Evolutionary conservation across 192 early-diverging fungal genomes (phyloP), one percentile per base, ranked within the genome.

Genomic region (Thamnidium elegans): DNA sequence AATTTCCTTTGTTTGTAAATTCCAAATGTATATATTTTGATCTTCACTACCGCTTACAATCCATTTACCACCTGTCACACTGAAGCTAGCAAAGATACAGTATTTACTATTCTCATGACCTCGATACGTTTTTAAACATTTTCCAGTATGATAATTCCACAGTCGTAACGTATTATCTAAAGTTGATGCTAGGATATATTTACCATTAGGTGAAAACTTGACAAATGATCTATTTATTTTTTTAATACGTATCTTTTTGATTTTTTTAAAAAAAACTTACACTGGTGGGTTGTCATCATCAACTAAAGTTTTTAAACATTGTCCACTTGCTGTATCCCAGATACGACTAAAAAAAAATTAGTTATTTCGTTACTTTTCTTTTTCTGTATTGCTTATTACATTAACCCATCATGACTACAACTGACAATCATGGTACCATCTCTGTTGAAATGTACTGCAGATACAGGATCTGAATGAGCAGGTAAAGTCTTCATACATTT

Each of bases 181-280:
- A 9, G 94, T 96, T 8, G 93, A 88, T 8, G 97, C 94, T 44
- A 99, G 80, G 64, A 99, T 94, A 70, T 94, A 99, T 80, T 98
- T 97, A 59, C 96, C 93, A 74, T 99, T 99, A 39, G 97, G 97
- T 32, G 96, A 98, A 72, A 99, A 99, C 73, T 95, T 95, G 13
- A 95, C 95, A 81, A 92, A 97, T 7, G 93, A 90, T 9, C 88
- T 92, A 56, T 30, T 42, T 65, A 17, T 23, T 39, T 39, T 9
- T 6, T 39, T 39, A 39, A 1, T 10, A 10, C 9, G 36, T 10
- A 0, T 39, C 36, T 39, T 9, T 39, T 39, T 10, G 5, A 39
- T 39, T 39, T 39, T 6, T 9, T 3, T 3, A 10, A 39, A 39
- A 39, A 9, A 9, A 6, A 10, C 36, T 83, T 74, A 94, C 85